Evolutionary conservation across 1,139 yeast species (phyloP), one percentile per base, ranked within the genome.

Genomic region (Sugiyamaella sp.): DNA sequence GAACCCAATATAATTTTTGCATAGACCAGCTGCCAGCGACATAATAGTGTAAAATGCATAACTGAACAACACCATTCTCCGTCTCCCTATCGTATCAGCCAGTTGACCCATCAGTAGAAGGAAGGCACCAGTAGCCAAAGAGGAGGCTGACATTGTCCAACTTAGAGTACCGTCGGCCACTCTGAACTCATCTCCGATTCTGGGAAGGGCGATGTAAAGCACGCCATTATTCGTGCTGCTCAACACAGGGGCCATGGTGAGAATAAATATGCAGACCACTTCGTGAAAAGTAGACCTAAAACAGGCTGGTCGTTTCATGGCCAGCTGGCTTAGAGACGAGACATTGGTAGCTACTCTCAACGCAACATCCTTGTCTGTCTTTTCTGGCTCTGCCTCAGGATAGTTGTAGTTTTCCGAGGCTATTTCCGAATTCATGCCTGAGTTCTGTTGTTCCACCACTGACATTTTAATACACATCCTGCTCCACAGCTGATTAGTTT

Each of bases 21-120:
- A 68, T 49, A 76, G 75, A 0, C 80, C 80, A 4, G 70, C 69
- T 40, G 73, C 69, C 9, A 76, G 60, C 1, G 76, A 59, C 51
- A 72, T 66, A 0, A 75, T 22, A 0, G 76, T 70, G 58, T 63
- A 75, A 24, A 66, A 58, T 3, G 59, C 35, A 49, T 67, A 75
- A 8, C 76, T 71, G 3, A 63, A 54, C 3, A 75, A 46, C 14
- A 76, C 63, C 14, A 75, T 66, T 20, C 68, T 66, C 52, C 70
- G 71, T 38, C 80, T 66, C 5, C 80, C 80, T 58, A 77, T 63
- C 1, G 74, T 71, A 61, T 76, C 80, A 1, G 79, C 75, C 24
- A 76, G 57, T 20, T 74, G 75, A n/a, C 79, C 78, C 69, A 73
- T 70, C 12, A 77, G 54, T 25, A 76, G 61, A 37, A 77, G 62